These are phyloP conservation scores for Plectosphaerella cucumerina DNA, from an alignment of 2,329 filamentous ascomycete species.

Conservation along the genomic window DNA sequence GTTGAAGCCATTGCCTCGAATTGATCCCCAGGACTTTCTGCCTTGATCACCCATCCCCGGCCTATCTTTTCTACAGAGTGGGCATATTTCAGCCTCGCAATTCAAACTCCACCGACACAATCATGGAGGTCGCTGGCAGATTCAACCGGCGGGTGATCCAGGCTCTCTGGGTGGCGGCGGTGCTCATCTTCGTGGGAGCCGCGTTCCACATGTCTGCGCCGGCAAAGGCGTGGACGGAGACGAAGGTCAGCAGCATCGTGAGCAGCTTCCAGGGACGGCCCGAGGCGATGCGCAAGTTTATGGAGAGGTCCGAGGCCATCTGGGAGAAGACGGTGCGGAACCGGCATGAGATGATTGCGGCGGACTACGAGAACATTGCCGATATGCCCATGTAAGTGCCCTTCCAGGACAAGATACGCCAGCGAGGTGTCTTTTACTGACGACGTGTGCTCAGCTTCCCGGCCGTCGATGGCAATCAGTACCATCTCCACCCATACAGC, in stretches of 20 bases:
- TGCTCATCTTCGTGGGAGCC: slow-evolving; percentile 17
- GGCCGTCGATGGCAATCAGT: slow-evolving; percentile 7
- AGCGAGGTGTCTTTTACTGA: neutral
- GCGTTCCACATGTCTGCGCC: slow-evolving; percentile 13
- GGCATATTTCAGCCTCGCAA: too few species aligned
- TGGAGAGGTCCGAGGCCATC: slow-evolving; percentile 14
- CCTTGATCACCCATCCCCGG: too few species aligned
- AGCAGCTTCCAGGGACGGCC: slow-evolving; percentile 6
- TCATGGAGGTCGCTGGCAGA: too few species aligned
- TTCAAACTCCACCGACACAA: too few species aligned
- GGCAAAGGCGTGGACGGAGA: slow-evolving; percentile 15
- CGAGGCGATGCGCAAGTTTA: slow-evolving; percentile 10
- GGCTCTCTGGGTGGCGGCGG: slow-evolving; percentile 16
- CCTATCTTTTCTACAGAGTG: too few species aligned
- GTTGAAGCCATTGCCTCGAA: too few species aligned
- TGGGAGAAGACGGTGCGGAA: slow-evolving; percentile 23
- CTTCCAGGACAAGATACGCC: neutral
- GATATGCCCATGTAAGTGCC: slow-evolving; percentile 16
- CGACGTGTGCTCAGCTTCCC: slow-evolving; percentile 13
- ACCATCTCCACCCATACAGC: slow-evolving; percentile 23
- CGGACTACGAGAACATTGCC: slow-evolving; percentile 16
- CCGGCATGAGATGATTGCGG: slow-evolving; percentile 19
- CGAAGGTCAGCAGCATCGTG: slow-evolving; percentile 4
- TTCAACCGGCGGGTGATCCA: slow-evolving; percentile 10
- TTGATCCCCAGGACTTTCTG: too few species aligned